Evolutionary conservation across 1,284 basidiomycete species (phyloP), one percentile per base, ranked within the genome.

Genomic region (Pisolithus thermaeus): DNA sequence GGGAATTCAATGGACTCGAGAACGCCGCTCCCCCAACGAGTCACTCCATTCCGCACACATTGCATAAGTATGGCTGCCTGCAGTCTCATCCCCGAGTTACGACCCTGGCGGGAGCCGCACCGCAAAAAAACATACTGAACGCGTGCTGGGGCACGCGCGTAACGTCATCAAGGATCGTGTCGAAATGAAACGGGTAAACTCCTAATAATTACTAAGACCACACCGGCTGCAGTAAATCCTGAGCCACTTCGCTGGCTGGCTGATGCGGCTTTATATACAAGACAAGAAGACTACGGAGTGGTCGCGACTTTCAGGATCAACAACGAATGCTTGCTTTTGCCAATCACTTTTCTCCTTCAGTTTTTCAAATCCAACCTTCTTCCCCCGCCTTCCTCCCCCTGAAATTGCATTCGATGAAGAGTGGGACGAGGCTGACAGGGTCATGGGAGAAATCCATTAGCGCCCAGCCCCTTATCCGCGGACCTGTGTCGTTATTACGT

Each of bases 361-460:
- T 25, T 23, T 18, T 9, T 46, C 43, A 58, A 16, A 35, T 22
- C 77, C 75, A 78, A 0, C 77, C 77, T 56, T 79, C 78, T 55
- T 79, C 73, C 0, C 75, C 75, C 4, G 38, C 52, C 49, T 54
- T 71, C 54, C 78, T 61, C 25, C 79, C 82, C 51, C 74, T 70
- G 63, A 80, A 90, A 61, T 90, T 90, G 59, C 81, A 87, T 59
- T 90, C 88, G 8, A 90, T 75, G 7, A 91, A 66, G n/a, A 91
- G 63, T 0, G 83, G 78, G 8, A 84, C 74, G 27, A 72, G 47
- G 57, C 70, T 50, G 72, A 47, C 67, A 2, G 87, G 85, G 51
- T 83, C 73, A 14, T 71, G 69, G 57, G 77, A 88, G 59, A 80
- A 91, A 59, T 91, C 89, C 70, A 88, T 71, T 44, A 90, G 66